Base-by-base conservation (phyloP, 805 yeast genomes). In the Pichia gijzeniarum region DNA sequence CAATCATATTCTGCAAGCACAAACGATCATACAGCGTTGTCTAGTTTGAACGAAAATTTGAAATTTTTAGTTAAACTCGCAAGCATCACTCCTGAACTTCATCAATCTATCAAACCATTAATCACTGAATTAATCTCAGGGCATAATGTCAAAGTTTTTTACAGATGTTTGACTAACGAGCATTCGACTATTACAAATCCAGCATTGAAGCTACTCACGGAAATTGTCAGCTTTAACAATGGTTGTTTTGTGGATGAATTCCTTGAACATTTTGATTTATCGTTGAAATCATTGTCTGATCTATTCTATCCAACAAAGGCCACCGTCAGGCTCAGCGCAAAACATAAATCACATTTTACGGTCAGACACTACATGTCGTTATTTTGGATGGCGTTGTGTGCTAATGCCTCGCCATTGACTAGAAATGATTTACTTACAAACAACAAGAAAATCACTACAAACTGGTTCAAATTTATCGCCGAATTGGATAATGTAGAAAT, bases 221-320 rank as follows among this genome's bases (percentile, higher is more conserved):
- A 74, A 39, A 68, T 83, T 22, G 71, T 79, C 5, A 51, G 61
- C 1, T 79, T 71, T 53, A 69, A 73, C 38, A 65, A 73, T 21
- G 79, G 82, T 1, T 62, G 68, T 2, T 60, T 76, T 40, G 61
- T 80, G 2, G 81, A 76, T 43, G 80, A 76, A 7, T 74, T 90
- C 17, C 58, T 80, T 30, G 76, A 81, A 14, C 61, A 70, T 37
- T 85, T 90, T 57, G 96, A 90, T 63, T 70, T 87, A 44, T 67
- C 80, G 3, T 62, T 82, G 27, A 71, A 80, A 18, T 71, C 73
- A 5, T 65, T 89, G 22, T 80, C 87, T 1, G 83, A 78, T 53
- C 63, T 85, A 10, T 63, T 85, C 31, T 64, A 72, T 2, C 85
- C 86, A 1, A 47, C 46, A 18, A 50, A 50, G 20, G 61, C 75